Evolutionary conservation across 2,329 filamentous ascomycete species (phyloP).

Genomic region (Diaporthe sp.): DNA sequence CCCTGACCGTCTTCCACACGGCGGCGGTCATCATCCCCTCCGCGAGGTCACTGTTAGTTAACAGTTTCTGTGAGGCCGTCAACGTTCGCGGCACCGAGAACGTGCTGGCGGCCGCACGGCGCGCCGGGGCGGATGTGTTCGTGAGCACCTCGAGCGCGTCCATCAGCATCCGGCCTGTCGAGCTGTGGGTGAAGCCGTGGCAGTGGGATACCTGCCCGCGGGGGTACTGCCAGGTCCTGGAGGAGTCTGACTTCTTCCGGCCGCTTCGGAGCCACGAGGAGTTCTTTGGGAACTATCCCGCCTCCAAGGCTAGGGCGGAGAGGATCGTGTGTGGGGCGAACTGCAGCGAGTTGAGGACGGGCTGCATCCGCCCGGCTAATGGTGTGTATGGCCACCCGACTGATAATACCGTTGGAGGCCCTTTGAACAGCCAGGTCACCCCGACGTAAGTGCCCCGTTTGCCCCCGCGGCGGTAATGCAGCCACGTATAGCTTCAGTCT

Average conservation of each 20-base stretch:
- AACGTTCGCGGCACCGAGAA: conserved; percentile 59
- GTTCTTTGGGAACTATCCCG: conserved; percentile 58
- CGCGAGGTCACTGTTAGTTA: conserved; percentile 53
- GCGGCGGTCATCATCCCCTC: conserved; percentile 57
- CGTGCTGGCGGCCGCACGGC: conserved; percentile 53
- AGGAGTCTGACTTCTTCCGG: conserved; percentile 52
- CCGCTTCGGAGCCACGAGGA: conserved; percentile 49
- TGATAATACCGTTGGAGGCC: conserved; percentile 56
- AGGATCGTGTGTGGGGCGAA: conserved; percentile 53
- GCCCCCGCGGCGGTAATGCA: not conserved
- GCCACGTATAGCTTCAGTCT: not conserved
- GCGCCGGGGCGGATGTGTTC: conserved; percentile 54
- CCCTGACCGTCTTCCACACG: conserved; percentile 67
- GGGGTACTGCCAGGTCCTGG: conserved; percentile 52
- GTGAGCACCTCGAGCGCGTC: conserved; percentile 60
- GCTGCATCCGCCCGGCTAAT: conserved; percentile 62
- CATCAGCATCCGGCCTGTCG: conserved; percentile 50
- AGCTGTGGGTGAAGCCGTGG: conserved; percentile 51
- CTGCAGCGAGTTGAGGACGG: conserved; percentile 54
- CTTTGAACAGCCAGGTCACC: conserved; percentile 49
- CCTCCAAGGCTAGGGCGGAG: conserved; percentile 58
- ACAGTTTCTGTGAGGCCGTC: conserved; percentile 51
- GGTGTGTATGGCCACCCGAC: conserved; percentile 63
- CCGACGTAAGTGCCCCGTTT: conserved; percentile 52
- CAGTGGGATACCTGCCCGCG: conserved; percentile 51